Base-by-base conservation (phyloP, 2,329 filamentous ascomycete genomes). In the Colletotrichum kahawae region DNA sequence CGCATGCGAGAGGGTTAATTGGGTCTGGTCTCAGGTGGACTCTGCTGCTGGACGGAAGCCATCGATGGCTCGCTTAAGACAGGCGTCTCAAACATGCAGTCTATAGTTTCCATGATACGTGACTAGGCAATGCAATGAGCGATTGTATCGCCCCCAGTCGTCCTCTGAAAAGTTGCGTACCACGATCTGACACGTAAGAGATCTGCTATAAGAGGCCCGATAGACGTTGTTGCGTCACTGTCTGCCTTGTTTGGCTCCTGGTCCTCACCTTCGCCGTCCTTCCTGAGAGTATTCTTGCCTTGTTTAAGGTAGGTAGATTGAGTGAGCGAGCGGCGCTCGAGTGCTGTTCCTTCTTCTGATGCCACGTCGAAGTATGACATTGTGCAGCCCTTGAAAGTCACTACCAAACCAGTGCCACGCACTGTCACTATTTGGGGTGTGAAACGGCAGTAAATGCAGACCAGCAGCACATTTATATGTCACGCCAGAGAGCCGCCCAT, bases 401-500 rank as follows among this genome's bases (percentile, higher is more conserved):
- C 6, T 4, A 18, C 18, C 16, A 38, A 4, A 7, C 36, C 18
- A 9, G 7, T 2, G 1, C 8, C 3, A 2, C 16, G 24, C 2
- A 18, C 9, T 7, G 9, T 9, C 10, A 3, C 10, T 9, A 18
- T 18, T 43, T 18, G 14, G 8, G 16, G 16, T 12, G 5, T 48
- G 43, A 21, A 21, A 48, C 18, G n/a, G 18, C 9, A 48, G 43
- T 2, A 12, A 48, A 48, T 9, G 16, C 43, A 48, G 43, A 48
- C 10, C n/a, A 48, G 13, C 43, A 21, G 43, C 43, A 48, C 10
- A 10, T 48, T 48, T 21, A 48, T 48, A 48, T 7, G n/a, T 48
- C 43, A 48, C n/a, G 5, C 18, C 3, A 48, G 9, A 38, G 14
- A 38, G 16, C 36, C 36, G 7, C 2, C 36, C 7, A 9, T 18